Base-by-base conservation (phyloP, 441 rosid genomes). In the Aquilaria agallochum region DNA sequence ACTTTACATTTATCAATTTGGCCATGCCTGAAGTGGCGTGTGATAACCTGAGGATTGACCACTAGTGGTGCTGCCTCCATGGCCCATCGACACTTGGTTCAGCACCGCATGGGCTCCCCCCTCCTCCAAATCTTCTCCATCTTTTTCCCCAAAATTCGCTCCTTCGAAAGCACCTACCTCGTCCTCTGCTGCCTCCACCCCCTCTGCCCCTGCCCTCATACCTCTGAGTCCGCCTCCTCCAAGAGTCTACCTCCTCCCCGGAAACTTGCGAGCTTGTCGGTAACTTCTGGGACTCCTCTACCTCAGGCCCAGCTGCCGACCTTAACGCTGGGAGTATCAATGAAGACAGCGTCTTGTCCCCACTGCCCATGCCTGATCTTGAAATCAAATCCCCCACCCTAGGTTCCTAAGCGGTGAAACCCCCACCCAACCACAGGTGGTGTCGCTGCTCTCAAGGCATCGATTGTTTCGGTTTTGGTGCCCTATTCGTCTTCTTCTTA, bases 401-500 rank as follows among this genome's bases (percentile, higher is more conserved):
- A 47, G 36, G 42, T 30, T 57, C 69, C 27, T 20, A 20, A 45
- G 48, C 3, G 53, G 5, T 13, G 55, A 11, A 14, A 9, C 62
- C 20, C 14, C 58, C 3, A 64, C 4, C 77, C 81, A 4, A 36
- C 15, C 0, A n/a, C 50, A 5, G 49, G 56, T 51, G 70, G 58
- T 5, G 74, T 70, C 32, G 51, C 69, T 13, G 4, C 68, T 40
- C 5, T 80, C 52, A 67, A 74, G 65, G 54, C 74, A 53, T 76
- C 85, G 0, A 68, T 67, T 5, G 36, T 52, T 5, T 59, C 3
- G 72, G 55, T 56, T 67, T 44, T 12, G 80, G 67, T 6, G 74
- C 78, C 1, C 58, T 62, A 6, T 68, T 66, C 12, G 74, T 66
- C 11, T 56, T 68, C 61, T 64, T 79, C 55, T 68, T 67, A 66